Conservation (phyloP, 2,329 filamentous ascomycete species). For the Intubia oerlemansii region DNA sequence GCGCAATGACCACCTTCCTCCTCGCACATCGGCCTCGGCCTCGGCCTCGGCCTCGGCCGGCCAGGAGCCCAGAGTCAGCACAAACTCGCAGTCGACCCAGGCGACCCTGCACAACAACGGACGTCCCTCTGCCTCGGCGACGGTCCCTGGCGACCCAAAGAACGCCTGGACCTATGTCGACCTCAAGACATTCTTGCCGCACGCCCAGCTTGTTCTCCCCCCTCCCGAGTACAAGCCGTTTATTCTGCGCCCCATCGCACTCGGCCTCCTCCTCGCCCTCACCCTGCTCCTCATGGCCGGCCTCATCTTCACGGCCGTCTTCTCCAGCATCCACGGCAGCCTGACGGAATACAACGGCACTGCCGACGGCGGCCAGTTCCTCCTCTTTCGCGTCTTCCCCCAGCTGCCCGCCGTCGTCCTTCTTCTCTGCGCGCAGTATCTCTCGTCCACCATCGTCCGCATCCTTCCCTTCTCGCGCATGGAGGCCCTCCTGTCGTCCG, state of each 20-base stretch:
- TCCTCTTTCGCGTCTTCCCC: conserved; percentile 69
- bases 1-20: too few species aligned
- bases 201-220: conserved; percentile 11
- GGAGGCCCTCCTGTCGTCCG: conserved; percentile 28
- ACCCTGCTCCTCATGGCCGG: conserved; percentile 50
- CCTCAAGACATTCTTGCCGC: conserved; percentile 2
- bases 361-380: conserved; percentile 56
- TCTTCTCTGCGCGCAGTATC: conserved; percentile 55
- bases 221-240: conserved; percentile 44
- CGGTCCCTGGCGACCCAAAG: too few species aligned
- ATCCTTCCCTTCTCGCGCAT: conserved; percentile 62
- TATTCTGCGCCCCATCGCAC: conserved; percentile 44
- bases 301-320: conserved; percentile 52
- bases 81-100: too few species aligned
- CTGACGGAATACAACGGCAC: conserved; percentile 43
- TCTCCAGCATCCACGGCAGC: conserved; percentile 39
- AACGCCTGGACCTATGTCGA: conserved; percentile 6
- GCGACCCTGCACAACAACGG: too few species aligned
- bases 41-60: neutral
- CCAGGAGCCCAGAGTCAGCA: conserved; percentile 1
- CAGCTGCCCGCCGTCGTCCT: conserved; percentile 52
- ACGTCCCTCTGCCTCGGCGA: too few species aligned
- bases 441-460: conserved; percentile 55
- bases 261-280: conserved; percentile 36
- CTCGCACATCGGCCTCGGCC: too few species aligned